Evolutionary conservation across 2,329 filamentous ascomycete genomes (phyloP).

Genomic region (Hypoxylon sp.): DNA sequence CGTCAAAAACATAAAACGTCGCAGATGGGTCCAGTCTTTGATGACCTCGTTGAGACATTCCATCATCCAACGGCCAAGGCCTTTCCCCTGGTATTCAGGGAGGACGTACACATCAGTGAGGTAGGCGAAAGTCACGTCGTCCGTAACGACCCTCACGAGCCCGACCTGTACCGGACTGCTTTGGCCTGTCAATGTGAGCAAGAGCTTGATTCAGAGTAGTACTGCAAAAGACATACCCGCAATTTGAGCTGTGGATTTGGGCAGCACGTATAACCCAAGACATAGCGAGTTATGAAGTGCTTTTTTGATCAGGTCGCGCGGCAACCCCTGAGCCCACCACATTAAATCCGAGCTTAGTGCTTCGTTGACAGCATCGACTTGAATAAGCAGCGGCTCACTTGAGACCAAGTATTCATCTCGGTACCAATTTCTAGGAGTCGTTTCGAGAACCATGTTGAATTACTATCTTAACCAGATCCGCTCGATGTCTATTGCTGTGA

Average conservation of each 20-base stretch:
- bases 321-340: constrained; percentile 72
- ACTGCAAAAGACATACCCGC: constrained; percentile 49
- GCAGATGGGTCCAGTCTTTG: constrained; percentile 65
- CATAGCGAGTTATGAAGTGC: constrained; percentile 72
- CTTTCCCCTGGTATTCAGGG: constrained; percentile 64
- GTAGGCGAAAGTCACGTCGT: constrained; percentile 78
- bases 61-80: constrained; percentile 70
- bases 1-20: constrained; percentile 71
- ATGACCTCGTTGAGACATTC: constrained; percentile 65
- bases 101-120: constrained; percentile 71
- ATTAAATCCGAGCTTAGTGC: constrained; percentile 70
- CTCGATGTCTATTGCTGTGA: neutral
- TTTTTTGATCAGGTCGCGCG: constrained; percentile 63
- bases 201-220: neutral
- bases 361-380: constrained; percentile 67
- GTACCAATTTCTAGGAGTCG: constrained; percentile 62
- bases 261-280: constrained; percentile 68
- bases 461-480: neutral
- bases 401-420: constrained; percentile 72
- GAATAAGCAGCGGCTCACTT: constrained; percentile 70
- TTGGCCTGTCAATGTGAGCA: constrained; percentile 41
- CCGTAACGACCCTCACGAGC: constrained; percentile 76
- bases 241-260: constrained; percentile 53
- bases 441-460: constrained; percentile 47
- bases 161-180: constrained; percentile 61